phyloP scores from a whole-genome alignment of 805 yeast species.

The Cephaloascus fragrans region DNA sequence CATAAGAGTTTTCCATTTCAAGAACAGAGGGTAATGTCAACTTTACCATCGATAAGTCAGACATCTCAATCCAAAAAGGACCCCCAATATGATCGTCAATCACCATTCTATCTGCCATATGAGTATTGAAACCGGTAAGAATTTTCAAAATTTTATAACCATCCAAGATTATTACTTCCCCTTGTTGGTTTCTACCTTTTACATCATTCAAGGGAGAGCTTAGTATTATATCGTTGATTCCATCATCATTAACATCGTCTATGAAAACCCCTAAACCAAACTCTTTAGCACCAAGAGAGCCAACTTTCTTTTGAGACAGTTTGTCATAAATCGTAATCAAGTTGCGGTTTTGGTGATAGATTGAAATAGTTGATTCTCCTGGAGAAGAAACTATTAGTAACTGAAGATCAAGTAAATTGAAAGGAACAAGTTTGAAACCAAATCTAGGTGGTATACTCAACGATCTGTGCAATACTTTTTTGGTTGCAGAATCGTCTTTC shows the following conservation, averaged over 20 bases:
- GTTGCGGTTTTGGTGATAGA: conserved; percentile 17
- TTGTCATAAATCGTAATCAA: conserved; percentile 15
- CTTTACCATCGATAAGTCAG: background rate
- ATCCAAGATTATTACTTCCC: conserved; percentile 6
- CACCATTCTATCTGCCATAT: background rate
- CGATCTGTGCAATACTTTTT: background rate
- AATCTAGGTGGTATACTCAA: conserved; percentile 22
- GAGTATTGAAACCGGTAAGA: background rate
- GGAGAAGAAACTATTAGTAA: conserved; percentile 41
- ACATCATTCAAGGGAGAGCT: conserved; percentile 32
- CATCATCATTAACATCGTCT: conserved; percentile 25
- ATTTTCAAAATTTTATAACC: conserved; percentile 3
- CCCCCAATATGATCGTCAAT: background rate
- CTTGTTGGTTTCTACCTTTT: conserved; percentile 5
- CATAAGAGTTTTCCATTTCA: conserved; percentile 17
- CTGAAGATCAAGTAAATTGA: conserved; percentile 16
- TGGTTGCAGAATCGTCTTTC: no score
- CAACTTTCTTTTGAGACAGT: conserved; percentile 17
- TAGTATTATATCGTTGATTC: conserved; percentile 29
- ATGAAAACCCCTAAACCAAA: conserved; percentile 23
- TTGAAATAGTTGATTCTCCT: conserved; percentile 33
- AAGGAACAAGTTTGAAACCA: conserved; percentile 28
- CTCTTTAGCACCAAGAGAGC: conserved; percentile 31
- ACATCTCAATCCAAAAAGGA: background rate
- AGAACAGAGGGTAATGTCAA: conserved; percentile 8